A percentile compares a stretch with the other conserved stretches of the same genome.
phyloP scores from a whole-genome alignment of 1,284 basidiomycete genomes.

The Sanghuangporus baumii region DNA sequence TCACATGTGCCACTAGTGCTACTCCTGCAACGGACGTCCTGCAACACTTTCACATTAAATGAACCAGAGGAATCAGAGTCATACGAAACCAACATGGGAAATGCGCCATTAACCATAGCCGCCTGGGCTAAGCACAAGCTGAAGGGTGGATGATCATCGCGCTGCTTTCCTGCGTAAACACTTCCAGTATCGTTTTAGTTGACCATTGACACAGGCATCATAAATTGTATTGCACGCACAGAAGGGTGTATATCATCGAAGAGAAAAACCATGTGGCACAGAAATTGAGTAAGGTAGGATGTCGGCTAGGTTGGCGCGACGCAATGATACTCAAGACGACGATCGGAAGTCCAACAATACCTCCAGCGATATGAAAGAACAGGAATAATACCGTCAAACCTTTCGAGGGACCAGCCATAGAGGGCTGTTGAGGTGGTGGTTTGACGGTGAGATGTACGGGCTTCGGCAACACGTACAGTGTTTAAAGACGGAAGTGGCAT shows the following conservation, averaged over 20 bases:
- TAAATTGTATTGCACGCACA: conserved; percentile 1
- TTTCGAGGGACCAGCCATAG: conserved; percentile 11
- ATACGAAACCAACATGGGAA: conserved; percentile 14
- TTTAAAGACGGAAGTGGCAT: neutral
- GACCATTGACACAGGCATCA: neutral
- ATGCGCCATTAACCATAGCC: conserved; percentile 19
- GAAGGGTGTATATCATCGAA: conserved; percentile 16
- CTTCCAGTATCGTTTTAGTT: neutral
- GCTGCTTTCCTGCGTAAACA: conserved; percentile 14
- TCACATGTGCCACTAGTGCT: conserved; percentile 18
- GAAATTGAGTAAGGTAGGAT: conserved; percentile 18
- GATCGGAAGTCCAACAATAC: conserved; percentile 16
- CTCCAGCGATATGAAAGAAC: conserved; percentile 18
- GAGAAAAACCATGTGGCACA: conserved; percentile 18
- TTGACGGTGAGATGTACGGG: conserved; percentile 3
- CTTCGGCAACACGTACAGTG: conserved; percentile 9
- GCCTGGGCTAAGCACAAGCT: conserved; percentile 15
- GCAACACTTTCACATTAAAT: neutral
- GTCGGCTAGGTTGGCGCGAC: conserved; percentile 16
- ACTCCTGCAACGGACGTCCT: conserved; percentile 19
- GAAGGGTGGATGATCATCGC: conserved; percentile 15
- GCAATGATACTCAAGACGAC: conserved; percentile 16
- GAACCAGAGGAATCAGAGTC: neutral
- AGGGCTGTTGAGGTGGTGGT: neutral
- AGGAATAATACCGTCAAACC: conserved; percentile 16